phyloP scores from a whole-genome alignment of 2,329 filamentous ascomycete genomes.

The Calonectria fujianensis region DNA sequence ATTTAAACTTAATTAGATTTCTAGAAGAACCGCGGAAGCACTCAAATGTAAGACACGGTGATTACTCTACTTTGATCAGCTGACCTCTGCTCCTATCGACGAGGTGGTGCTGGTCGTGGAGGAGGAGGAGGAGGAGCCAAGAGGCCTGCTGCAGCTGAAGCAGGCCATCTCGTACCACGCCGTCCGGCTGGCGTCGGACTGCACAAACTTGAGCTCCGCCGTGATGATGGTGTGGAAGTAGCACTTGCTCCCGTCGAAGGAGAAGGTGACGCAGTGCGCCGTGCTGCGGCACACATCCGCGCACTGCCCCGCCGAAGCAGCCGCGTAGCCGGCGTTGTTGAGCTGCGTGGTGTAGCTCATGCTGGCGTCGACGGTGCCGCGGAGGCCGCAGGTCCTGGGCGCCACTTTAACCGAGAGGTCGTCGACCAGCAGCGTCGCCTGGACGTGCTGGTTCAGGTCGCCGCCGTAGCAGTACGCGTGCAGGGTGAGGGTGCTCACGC shows the following conservation, averaged over 20 bases:
- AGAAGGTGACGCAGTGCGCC: neutral
- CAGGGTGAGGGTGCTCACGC: too few species aligned
- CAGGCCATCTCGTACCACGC: neutral
- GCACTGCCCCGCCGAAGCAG: neutral
- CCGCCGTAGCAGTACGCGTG: neutral
- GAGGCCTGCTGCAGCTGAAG: neutral
- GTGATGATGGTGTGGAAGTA: neutral
- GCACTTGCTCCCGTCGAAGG: neutral
- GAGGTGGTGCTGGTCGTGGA: neutral
- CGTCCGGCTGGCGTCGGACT: neutral
- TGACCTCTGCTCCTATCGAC: neutral
- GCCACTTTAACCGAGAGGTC: neutral
- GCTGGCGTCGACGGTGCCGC: neutral
- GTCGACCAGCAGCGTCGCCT: neutral
- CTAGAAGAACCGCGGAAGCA: neutral
- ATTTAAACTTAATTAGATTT: slow-evolving; percentile 3
- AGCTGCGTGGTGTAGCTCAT: neutral
- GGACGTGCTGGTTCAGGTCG: neutral
- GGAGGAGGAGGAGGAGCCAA: neutral
- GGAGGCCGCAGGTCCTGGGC: neutral
- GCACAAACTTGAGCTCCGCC: neutral
- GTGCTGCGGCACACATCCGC: neutral
- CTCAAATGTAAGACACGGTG: neutral
- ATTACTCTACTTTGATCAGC: neutral
- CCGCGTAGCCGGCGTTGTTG: neutral